Evolutionary conservation across 192 early-diverging fungal species (phyloP).

Genomic region (Linnemannia schmuckeri): DNA sequence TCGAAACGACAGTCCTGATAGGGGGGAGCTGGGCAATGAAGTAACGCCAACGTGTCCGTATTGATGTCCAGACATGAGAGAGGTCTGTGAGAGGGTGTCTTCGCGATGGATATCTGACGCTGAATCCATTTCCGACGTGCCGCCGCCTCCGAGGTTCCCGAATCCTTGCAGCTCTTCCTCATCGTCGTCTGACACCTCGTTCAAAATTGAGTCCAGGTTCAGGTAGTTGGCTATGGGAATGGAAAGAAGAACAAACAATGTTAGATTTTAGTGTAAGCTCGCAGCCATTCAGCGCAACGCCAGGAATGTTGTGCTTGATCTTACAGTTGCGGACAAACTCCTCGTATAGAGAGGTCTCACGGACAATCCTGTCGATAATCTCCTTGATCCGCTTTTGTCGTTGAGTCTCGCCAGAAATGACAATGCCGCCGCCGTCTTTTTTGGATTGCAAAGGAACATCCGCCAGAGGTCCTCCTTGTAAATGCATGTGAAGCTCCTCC

Average conservation of each 20-base stretch:
- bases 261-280: background rate
- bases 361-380: constrained; percentile 64
- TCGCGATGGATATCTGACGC: constrained; percentile 58
- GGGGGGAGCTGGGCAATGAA: constrained; percentile 32
- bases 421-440: constrained; percentile 34
- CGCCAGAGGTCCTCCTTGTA: constrained; percentile 69
- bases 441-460: constrained; percentile 26
- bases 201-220: constrained; percentile 69
- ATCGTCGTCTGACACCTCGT: constrained; percentile 64
- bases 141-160: constrained; percentile 39
- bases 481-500: constrained; percentile 72
- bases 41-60: constrained; percentile 17
- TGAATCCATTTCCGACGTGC: constrained; percentile 63
- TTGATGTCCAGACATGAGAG: constrained; percentile 35
- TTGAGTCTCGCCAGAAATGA: constrained; percentile 56
- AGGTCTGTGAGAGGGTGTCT: constrained; percentile 46
- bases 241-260: background rate
- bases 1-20: constrained; percentile 51
- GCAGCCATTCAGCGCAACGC: background rate
- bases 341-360: constrained; percentile 71
- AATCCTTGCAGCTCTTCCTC: constrained; percentile 61
- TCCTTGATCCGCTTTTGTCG: constrained; percentile 61
- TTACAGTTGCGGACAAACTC: constrained; percentile 74
- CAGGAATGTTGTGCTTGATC: background rate
- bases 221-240: constrained; percentile 62